Evolutionary conservation across 2,329 filamentous ascomycete genomes (phyloP), one percentile per base, ranked within the genome.

Genomic region (Xylariaceae sp.): DNA sequence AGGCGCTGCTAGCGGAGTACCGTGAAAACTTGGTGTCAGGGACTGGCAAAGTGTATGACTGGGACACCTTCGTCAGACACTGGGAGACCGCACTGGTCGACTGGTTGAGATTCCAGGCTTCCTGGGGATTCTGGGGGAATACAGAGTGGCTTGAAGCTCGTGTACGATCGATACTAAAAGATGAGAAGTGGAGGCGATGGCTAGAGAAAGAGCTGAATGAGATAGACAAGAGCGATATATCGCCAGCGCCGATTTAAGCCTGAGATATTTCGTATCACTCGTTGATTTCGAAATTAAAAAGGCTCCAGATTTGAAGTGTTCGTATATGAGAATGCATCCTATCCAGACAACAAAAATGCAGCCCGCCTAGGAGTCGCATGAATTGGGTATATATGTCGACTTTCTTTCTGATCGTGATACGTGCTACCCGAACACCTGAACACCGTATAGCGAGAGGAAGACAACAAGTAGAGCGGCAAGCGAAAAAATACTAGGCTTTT

Each of bases 81-180:
- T 84, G 80, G 78, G 78, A 85, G 55, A 72, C 70, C 3, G 80
- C 81, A 0, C 56, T 84, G 3, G 78, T 84, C 0, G 81, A 85
- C 51, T 85, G 81, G 81, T 68, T 79, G 43, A 56, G 74, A 5
- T 78, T 78, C 37, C 74, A 78, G 55, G 73, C 74, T 0, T 75
- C 72, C 0, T 78, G 74, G 74, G 74, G 74, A 0, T 78, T 77
- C 43, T 78, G 74, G 74, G 74, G 74, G 0, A 78, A 78, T 26
- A 75, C 70, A 0, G 65, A 70, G 27, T 78, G 74, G 74, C 65
- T 78, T 0, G 69, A 76, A 50, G 71, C 70, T 0, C 65, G 74
- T 34, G 74, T 73, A 0, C 61, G 73, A 28, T 65, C 54, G 2
- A 76, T 78, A 31, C 31, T 76, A 21, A 52, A 50, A 1, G 68